A percentile compares a stretch with the other conserved stretches of the same genome.
These are phyloP conservation scores for Fusarium pseudograminearum DNA, from an alignment of 2,329 filamentous ascomycete genomes.

Conservation along the genomic window DNA sequence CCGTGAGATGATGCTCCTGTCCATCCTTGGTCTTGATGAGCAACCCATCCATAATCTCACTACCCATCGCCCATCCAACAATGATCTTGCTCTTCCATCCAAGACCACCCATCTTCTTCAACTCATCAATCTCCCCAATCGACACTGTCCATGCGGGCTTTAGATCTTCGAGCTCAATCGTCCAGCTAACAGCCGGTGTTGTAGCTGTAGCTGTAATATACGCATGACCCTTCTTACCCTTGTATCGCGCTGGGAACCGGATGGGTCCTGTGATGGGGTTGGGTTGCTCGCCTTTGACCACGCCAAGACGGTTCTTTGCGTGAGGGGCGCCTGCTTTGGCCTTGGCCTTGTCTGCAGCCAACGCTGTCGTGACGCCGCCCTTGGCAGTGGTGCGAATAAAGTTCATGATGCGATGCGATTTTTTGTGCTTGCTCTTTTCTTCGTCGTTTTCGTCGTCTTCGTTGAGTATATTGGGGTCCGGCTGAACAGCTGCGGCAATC, in stretches of 20 bases:
- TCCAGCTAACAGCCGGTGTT: slow-evolving; percentile 75
- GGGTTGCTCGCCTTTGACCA: slow-evolving; percentile 62
- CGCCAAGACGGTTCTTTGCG: slow-evolving; percentile 78
- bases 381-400: slow-evolving; percentile 78
- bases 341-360: slow-evolving; percentile 77
- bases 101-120: slow-evolving; percentile 83
- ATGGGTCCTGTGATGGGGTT: slow-evolving; percentile 72
- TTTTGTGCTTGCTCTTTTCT: slow-evolving; percentile 60
- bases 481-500: slow-evolving; percentile 70
- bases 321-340: slow-evolving; percentile 69
- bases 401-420: slow-evolving; percentile 63
- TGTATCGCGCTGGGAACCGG: slow-evolving; percentile 78
- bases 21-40: slow-evolving; percentile 72
- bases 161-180: slow-evolving; percentile 65
- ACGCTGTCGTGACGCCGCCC: slow-evolving; percentile 76
- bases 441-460: slow-evolving; percentile 59
- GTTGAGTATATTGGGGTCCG: slow-evolving; percentile 53
- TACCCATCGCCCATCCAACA: slow-evolving; percentile 81
- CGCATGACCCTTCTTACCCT: slow-evolving; percentile 77
- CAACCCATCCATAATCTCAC: slow-evolving; percentile 81
- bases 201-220: slow-evolving; percentile 77
- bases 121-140: slow-evolving; percentile 75
- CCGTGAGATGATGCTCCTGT: slow-evolving; percentile 72
- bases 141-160: slow-evolving; percentile 77
- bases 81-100: slow-evolving; percentile 89